Percentiles rank a stretch among this genome's conserved stretches.
Conservation (phyloP, 805 yeast species). For the Lachancea nothofagi region DNA sequence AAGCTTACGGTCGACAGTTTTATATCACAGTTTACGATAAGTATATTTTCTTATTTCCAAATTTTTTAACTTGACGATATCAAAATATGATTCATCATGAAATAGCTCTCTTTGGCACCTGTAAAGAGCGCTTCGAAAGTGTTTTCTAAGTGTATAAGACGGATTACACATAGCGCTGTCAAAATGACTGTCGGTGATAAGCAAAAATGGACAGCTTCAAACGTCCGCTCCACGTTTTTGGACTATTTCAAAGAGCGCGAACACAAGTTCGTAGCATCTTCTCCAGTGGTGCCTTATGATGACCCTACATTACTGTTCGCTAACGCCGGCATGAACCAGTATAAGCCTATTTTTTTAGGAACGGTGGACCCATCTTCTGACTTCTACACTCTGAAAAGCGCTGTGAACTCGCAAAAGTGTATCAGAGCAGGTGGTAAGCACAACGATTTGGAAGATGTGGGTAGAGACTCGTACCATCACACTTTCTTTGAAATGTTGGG, state of each 20-base stretch:
- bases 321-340: constrained; percentile 99
- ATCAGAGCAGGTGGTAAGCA: constrained; percentile 99
- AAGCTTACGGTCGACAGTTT: no score
- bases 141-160: constrained; percentile 7
- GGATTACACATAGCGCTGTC: constrained; percentile 5
- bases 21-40: no score
- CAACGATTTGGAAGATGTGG: constrained; percentile 96
- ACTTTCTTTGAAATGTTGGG: constrained; percentile 99
- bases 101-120: not conserved
- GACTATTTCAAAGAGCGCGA: constrained; percentile 63
- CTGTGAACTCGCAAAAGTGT: constrained; percentile 95
- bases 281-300: constrained; percentile 95
- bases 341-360: constrained; percentile 94
- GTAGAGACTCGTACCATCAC: constrained; percentile 96
- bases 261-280: constrained; percentile 84
- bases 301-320: constrained; percentile 96
- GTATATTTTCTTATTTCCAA: no score
- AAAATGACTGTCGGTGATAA: constrained; percentile 32
- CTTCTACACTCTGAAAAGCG: constrained; percentile 76
- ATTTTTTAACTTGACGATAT: no score
- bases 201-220: constrained; percentile 45
- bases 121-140: constrained; percentile 4
- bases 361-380: constrained; percentile 94
- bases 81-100: no score
- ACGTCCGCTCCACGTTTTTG: constrained; percentile 76